Base-by-base conservation (phyloP, 805 yeast genomes). In the Scheffersomyces coipomensis region DNA sequence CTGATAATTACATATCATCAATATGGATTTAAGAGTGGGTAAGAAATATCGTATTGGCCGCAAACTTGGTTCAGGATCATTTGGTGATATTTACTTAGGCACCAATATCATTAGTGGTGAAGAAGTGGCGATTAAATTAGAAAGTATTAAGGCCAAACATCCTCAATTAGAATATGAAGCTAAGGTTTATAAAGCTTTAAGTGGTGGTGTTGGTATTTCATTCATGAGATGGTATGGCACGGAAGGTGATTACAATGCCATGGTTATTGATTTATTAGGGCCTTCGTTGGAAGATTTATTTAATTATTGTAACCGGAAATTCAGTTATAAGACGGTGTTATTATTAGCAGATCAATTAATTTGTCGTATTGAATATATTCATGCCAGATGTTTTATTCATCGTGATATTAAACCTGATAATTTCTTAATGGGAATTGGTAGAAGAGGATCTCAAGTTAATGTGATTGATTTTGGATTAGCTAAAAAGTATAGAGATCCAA, bases 101-200 rank as follows among this genome's bases (percentile, higher is more conserved):
- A 88, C 96, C 19, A 93, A 91, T 66, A 81, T 93, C 62, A 88
- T 91, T 35, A 85, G 95, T 30, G 97, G 98, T 30, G 98, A 93
- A 64, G 97, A 91, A 63, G 97, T 93, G 38, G 99, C 98, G 49
- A 91, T 91, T 72, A 91, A 91, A 63, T 73, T 91, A 46, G 99
- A 91, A 60, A 83, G 86, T 47, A 80, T 86, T 38, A 75, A 84
- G 42, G 96, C 98, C 2, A 87, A 88, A 58, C 98, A 93, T 61
- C 98, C 99, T 1, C 99, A 91, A 67, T 75, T 91, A 49, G 97
- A 91, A 57, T 93, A 91, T 61, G 99, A 91, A 65, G 96, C 97
- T 12, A 82, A 95, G 51, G 98, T 93, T 19, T 91, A 91, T 71
- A 88, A 86, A 58, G 90, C 96, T 2, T 70, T 91, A 39, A 83